These are phyloP conservation scores for Neofusicoccum kwambonambiense DNA, from an alignment of 2,329 filamentous ascomycete species.

Conservation along the genomic window DNA sequence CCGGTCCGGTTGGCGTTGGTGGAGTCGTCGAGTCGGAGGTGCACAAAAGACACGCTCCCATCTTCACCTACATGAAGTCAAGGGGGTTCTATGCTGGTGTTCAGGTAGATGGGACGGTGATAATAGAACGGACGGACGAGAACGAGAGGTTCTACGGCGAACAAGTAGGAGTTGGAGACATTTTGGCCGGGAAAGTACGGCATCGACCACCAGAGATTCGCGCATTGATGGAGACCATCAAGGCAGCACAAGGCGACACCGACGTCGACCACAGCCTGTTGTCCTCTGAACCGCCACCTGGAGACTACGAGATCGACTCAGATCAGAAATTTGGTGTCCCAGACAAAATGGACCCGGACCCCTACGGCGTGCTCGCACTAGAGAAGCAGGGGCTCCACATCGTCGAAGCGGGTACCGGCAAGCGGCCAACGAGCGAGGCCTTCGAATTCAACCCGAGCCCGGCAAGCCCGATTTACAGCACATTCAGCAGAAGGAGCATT, in stretches of 20 bases:
- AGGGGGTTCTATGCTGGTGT: constrained; percentile 85
- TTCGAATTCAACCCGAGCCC: constrained; percentile 81
- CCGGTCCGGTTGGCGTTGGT: constrained; percentile 76
- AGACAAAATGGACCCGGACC: constrained; percentile 78
- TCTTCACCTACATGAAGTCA: constrained; percentile 87
- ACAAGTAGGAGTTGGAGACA: constrained; percentile 60
- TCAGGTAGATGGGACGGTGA: constrained; percentile 80
- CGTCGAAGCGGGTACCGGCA: constrained; percentile 77
- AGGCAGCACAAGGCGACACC: constrained; percentile 78
- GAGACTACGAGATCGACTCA: constrained; percentile 63
- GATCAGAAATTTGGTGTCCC: constrained; percentile 72
- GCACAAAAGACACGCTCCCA: constrained; percentile 66
- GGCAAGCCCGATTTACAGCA: constrained; percentile 67
- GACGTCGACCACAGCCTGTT: constrained; percentile 71
- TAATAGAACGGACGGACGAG: constrained; percentile 83
- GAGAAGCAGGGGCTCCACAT: constrained; percentile 89
- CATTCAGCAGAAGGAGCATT: constrained; percentile 63
- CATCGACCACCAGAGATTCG: constrained; percentile 57
- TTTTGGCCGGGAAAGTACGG: constrained; percentile 60
- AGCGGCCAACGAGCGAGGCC: constrained; percentile 71
- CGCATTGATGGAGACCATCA: constrained; percentile 77
- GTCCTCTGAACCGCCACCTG: constrained; percentile 69
- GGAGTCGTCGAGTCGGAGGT: constrained; percentile 69
- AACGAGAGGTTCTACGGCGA: constrained; percentile 84
- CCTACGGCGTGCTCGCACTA: constrained; percentile 86